Evolutionary conservation across 2,329 filamentous ascomycete species (phyloP), one percentile per base, ranked within the genome.

Genomic region (Arthrobotrys megalospora): DNA sequence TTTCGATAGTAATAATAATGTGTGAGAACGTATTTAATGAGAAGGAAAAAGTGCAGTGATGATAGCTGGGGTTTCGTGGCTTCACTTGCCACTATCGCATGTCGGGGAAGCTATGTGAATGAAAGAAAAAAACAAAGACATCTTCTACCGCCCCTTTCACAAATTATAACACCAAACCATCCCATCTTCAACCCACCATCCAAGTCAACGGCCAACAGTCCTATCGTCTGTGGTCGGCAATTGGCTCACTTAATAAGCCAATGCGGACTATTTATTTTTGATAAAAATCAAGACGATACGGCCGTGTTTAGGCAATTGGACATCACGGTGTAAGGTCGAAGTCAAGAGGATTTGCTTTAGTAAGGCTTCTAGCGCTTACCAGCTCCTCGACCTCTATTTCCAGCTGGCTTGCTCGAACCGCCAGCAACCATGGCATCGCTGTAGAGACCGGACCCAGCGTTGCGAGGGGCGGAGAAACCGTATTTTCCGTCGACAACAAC

Each of bases 401-500:
- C 28, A 24, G 28, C 24, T 12, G 14, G 34, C 14, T 21, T 48
- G 58, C 66, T 70, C 34, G 55, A 34, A 28, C 72, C 65, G 32
- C 24, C 38, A 19, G 21, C 45, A 47, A 77, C 66, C 66, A 77
- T 50, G 12, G 50, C 47, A 45, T 77, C 73, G 45, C 73, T 77
- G 52, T 77, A 77, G 28, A 77, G 52, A 2, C 73, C 60, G 11
- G 58, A 50, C 1, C 72, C 62, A 1, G 58, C n/a, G 21, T 14
- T n/a, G 11, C 72, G 77, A 12, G 81, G 81, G 12, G 81, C 79
- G 36, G 76, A 77, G 41, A 82, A 80, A 3, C 81, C 81, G 63
- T 79, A 81, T 7, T 80, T 81, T 38, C 81, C 81, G 38, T 82
- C 81, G 32, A 81, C 75, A 50, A 81, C 80, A 11, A 43, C 21